Percentiles rank a stretch among this genome's conserved stretches.
phyloP scores from a whole-genome alignment of 176 grass and related monocot genomes.

The Hordeum marinum region DNA sequence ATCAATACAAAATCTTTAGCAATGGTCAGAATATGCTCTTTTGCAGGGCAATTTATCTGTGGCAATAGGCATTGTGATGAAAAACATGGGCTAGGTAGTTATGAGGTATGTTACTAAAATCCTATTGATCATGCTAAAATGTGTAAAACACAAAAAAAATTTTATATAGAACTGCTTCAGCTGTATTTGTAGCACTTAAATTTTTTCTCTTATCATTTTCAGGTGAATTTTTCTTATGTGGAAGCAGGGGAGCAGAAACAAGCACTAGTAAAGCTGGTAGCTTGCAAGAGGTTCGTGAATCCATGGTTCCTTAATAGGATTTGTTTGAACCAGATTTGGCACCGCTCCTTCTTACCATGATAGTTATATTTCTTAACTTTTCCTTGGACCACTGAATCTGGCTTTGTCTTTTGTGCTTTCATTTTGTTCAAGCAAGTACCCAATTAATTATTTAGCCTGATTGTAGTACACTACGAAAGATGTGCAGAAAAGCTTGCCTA shows the following conservation, averaged over 20 bases:
- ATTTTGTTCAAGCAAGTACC: not conserved
- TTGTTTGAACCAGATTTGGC: too few relatives aligned
- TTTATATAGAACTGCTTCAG: too few relatives aligned
- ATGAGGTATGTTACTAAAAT: conserved; percentile 58
- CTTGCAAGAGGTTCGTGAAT: conserved; percentile 65
- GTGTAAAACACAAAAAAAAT: too few relatives aligned
- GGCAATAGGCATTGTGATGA: conserved; percentile 77
- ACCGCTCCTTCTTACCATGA: not conserved
- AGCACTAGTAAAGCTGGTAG: conserved; percentile 90
- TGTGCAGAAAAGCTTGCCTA: conserved; percentile 97
- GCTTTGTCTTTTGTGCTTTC: not conserved
- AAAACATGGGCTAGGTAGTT: conserved; percentile 68
- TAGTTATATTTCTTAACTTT: not conserved
- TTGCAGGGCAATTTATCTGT: conserved; percentile 79
- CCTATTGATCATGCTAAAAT: not conserved
- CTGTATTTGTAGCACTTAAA: too few relatives aligned
- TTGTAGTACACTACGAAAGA: conserved; percentile 40
- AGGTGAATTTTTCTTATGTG: conserved; percentile 96
- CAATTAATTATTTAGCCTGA: conserved; percentile 31
- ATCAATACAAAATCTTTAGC: too few relatives aligned
- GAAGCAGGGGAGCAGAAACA: conserved; percentile 87
- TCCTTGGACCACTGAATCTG: not conserved
- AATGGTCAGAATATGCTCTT: too few relatives aligned
- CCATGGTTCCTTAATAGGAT: too few relatives aligned
- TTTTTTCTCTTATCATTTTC: not conserved